Conservation (phyloP, 495 filamentous ascomycete genomes). For the Hyphodiscus hymeniophilus region DNA sequence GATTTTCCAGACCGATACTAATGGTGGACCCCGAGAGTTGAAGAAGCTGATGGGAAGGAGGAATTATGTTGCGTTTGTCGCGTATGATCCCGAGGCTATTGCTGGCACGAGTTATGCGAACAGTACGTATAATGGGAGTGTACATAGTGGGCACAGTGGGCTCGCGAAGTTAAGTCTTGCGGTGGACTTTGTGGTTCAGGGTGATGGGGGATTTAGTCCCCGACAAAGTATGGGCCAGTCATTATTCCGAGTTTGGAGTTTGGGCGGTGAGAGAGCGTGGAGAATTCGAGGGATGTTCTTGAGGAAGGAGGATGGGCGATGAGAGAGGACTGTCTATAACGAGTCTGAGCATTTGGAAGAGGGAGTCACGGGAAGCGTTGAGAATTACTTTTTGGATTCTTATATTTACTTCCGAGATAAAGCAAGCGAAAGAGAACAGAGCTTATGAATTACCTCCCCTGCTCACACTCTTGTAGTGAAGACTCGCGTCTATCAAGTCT, state of each 20-base stretch:
- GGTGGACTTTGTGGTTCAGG: constrained; percentile 96
- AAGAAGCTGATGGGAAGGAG: constrained; percentile 85
- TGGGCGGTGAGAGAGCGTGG: constrained; percentile 43
- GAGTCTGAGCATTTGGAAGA: constrained; percentile 12
- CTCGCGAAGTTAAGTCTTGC: constrained; percentile 76
- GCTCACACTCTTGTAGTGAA: neutral
- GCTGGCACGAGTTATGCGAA: constrained; percentile 40
- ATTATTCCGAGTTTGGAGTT: constrained; percentile 89
- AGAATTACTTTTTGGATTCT: neutral
- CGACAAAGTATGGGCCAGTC: constrained; percentile 95
- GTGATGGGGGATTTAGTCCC: constrained; percentile 68
- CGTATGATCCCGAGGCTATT: constrained; percentile 80
- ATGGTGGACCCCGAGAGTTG: constrained; percentile 67
- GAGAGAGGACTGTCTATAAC: too few relatives aligned
- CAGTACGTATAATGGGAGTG: constrained; percentile 28
- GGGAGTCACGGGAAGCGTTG: constrained; percentile 20
- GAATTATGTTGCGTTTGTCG: constrained; percentile 92
- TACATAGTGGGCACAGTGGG: constrained; percentile 31
- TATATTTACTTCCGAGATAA: neutral
- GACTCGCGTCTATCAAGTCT: too few relatives aligned
- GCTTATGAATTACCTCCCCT: neutral
- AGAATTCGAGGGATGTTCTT: neutral
- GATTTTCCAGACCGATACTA: constrained; percentile 88
- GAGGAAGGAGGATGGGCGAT: too few relatives aligned
- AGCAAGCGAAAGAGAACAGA: constrained; percentile 3